Evolutionary conservation across 2,329 filamentous ascomycete genomes (phyloP), one percentile per base, ranked within the genome.

Genomic region (Fusarium sacchari): DNA sequence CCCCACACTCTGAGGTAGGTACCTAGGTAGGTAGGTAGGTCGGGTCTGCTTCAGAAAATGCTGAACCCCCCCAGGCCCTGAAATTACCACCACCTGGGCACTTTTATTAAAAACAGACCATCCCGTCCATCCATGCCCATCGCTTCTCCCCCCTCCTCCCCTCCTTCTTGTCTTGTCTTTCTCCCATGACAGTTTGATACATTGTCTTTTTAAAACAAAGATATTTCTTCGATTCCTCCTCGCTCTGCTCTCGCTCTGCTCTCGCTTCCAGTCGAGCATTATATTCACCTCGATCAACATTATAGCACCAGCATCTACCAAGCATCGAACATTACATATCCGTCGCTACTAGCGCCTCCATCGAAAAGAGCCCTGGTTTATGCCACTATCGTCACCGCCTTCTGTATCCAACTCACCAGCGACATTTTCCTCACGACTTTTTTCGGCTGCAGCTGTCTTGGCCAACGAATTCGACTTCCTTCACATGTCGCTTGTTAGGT

Each of bases 41-140:
- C n/a, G n/a, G n/a, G 40, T 43, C 39, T 60, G 50, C 52, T 57
- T 64, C 47, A 55, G 49, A 64, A 65, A 58, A 63, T 61, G 60
- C 60, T 70, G 56, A 64, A 61, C 71, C 58, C 71, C 73, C 72
- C 72, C 52, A 60, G 70, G 65, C 70, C 74, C 70, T 77, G 72
- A 70, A 67, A 74, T 76, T 76, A 71, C 75, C 72, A 77, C 71
- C 71, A 73, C 65, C 65, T 67, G 49, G 49, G 40, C 65, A 67
- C 55, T 77, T 78, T 78, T 75, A 78, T 78, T 78, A 74, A 78
- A 74, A 78, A 78, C 76, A 76, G 77, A 72, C 74, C 74, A 78
- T 77, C 76, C 72, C 69, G 37, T 77, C 75, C 73, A 76, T 74
- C 76, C 72, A 78, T 76, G 69, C 67, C 69, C 72, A 53, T 67